Percentiles rank a stretch among this genome's conserved stretches.
Evolutionary conservation across 2,329 filamentous ascomycete genomes (phyloP).

Genomic region (Ceratocystis alfenasii): DNA sequence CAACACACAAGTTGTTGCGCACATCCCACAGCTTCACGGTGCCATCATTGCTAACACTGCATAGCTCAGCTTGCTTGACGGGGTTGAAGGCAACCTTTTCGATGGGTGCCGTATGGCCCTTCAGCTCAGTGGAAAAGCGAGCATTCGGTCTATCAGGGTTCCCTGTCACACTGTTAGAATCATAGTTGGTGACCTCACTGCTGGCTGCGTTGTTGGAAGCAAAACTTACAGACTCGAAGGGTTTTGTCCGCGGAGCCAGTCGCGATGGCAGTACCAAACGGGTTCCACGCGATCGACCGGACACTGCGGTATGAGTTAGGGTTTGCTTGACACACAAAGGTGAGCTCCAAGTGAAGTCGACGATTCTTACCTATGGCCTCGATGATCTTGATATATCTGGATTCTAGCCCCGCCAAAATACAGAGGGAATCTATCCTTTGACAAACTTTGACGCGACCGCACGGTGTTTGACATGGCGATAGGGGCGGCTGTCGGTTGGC

Average conservation of each 20-base stretch:
- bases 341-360: conserved; percentile 38
- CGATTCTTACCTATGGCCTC: conserved; percentile 48
- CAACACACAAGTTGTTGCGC: conserved; percentile 56
- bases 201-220: no score
- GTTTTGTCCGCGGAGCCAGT: conserved; percentile 58
- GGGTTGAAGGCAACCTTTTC: conserved; percentile 72
- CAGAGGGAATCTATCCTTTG: conserved; percentile 56
- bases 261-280: conserved; percentile 68
- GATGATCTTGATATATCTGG: conserved; percentile 55
- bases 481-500: background rate
- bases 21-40: conserved; percentile 73
- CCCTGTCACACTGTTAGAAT: conserved; percentile 34
- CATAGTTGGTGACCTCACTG: background rate
- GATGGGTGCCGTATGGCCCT: conserved; percentile 51
- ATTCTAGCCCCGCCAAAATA: conserved; percentile 58
- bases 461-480: conserved; percentile 10
- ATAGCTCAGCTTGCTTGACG: conserved; percentile 62
- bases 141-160: conserved; percentile 65
- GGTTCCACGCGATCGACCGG: conserved; percentile 79
- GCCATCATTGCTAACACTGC: conserved; percentile 61
- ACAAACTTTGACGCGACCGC: conserved; percentile 37
- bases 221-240: conserved; percentile 55
- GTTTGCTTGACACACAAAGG: conserved; percentile 37
- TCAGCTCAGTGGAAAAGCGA: conserved; percentile 63
- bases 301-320: conserved; percentile 38